Evolutionary conservation across 495 filamentous ascomycete genomes (phyloP).

Genomic region (Lophium mytilinum): DNA sequence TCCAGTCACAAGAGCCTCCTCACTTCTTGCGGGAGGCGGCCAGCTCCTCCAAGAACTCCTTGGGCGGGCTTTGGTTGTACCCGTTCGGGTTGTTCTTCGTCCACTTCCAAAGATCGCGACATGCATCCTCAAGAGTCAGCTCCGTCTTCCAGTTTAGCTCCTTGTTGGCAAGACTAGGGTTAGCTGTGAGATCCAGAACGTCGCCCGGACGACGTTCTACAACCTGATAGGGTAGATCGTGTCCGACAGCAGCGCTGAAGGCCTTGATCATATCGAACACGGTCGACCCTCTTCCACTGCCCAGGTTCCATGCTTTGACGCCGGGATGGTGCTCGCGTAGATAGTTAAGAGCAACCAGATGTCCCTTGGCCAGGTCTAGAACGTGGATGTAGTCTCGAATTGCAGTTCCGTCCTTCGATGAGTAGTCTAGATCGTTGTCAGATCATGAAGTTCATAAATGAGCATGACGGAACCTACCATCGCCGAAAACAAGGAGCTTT

Average conservation of each 20-base stretch:
- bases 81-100: conserved; percentile 90
- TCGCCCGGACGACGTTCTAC: conserved; percentile 77
- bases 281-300: conserved; percentile 89
- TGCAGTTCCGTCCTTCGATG: conserved; percentile 66
- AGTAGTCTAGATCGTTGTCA: conserved; percentile 59
- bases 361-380: conserved; percentile 79
- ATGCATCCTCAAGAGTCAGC: conserved; percentile 83
- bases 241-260: conserved; percentile 79
- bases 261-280: conserved; percentile 97
- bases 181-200: conserved; percentile 88
- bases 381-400: conserved; percentile 77
- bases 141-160: conserved; percentile 92
- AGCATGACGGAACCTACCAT: conserved; percentile 48
- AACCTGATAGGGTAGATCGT: conserved; percentile 78
- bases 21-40: conserved; percentile 3
- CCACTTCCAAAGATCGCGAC: conserved; percentile 93
- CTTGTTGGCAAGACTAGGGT: conserved; percentile 74
- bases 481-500: conserved; percentile 89
- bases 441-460: background rate
- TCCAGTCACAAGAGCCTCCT: background rate
- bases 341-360: conserved; percentile 86
- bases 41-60: conserved; percentile 58
- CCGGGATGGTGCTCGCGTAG: conserved; percentile 84
- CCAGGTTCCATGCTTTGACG: conserved; percentile 92
- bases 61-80: conserved; percentile 82